Base-by-base conservation (phyloP, 83 land plant species). In the Larix sibirica region DNA sequence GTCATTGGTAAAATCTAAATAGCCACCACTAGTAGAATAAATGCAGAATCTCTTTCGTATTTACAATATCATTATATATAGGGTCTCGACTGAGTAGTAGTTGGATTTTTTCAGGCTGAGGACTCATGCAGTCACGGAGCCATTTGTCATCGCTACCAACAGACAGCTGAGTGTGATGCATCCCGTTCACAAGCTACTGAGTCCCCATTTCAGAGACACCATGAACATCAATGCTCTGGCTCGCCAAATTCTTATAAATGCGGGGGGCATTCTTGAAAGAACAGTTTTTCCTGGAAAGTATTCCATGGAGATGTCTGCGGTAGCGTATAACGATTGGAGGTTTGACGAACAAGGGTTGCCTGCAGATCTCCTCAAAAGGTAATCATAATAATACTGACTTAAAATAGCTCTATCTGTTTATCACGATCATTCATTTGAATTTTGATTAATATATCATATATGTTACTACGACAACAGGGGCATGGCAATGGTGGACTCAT, bases 211-310 rank as follows among this genome's bases (percentile, higher is more conserved):
- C 88, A 84, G 88, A 56, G 91, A 95, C 85, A 97, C 99, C 31
- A 92, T 97, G 96, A 90, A 93, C 84, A 95, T 95, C 81, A 97
- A 97, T 81, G 94, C 94, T n/a, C 58, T 87, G 62, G 99, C 96
- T 47, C 85, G 99, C 10, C 93, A 91, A 21, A 84, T 79, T 17
- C 90, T 95, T 24, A 91, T 97, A 81, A 96, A 96, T 76, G 96
- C 92, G 0, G 99, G 91, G 18, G 99, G 99, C 16, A 78, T 91
- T 4, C 86, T 95, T 62, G 99, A 97, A 79, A 33, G 0, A 3
- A 92, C 91, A 3, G 94, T 97, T 73, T 90, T 91, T 59, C 94
- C 96, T 2, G 84, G 63, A 1, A 92, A 69, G 81, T 93, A 88
- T 77, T 23, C 96, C 60, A 60, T 96, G 89, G 92, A 92, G 82